These are phyloP conservation scores for Persicaria tinctoria DNA, from an alignment of 148 eudicot species.

Conservation along the genomic window DNA sequence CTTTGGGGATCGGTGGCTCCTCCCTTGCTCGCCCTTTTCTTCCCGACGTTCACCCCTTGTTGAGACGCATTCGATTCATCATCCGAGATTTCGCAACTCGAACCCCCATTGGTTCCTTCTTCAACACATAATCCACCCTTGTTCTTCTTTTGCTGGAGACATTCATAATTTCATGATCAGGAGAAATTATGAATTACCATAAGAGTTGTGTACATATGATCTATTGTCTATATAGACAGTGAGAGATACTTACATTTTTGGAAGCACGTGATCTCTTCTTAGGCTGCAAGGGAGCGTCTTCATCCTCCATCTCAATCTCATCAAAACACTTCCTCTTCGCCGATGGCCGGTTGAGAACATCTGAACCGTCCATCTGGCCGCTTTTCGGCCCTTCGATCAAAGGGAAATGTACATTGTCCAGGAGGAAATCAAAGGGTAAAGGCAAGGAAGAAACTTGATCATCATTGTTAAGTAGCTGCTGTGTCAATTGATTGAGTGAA, in stretches of 20 bases:
- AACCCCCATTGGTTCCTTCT: background rate
- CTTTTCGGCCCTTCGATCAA: background rate
- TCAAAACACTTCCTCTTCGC: background rate
- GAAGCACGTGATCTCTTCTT: conserved; percentile 20
- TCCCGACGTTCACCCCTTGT: conserved; percentile 14
- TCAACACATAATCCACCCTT: background rate
- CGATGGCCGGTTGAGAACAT: background rate
- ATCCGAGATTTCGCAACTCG: conserved; percentile 19
- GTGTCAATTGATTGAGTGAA: background rate
- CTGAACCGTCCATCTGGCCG: background rate
- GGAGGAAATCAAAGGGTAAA: background rate
- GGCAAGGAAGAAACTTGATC: background rate
- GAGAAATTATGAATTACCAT: no score
- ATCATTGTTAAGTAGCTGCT: background rate
- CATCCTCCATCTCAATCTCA: background rate
- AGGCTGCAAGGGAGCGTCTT: conserved; percentile 2
- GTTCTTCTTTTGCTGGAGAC: conserved; percentile 6
- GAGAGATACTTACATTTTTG: conserved; percentile 21
- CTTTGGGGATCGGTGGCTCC: conserved; percentile 59
- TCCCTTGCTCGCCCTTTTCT: conserved; percentile 46
- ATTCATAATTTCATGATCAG: no score
- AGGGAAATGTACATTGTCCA: background rate
- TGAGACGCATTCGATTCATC: conserved; percentile 17
- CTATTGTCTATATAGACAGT: no score
- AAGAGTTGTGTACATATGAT: no score